phyloP scores from a whole-genome alignment of 2,329 filamentous ascomycete genomes.

The Penicillium sp. region DNA sequence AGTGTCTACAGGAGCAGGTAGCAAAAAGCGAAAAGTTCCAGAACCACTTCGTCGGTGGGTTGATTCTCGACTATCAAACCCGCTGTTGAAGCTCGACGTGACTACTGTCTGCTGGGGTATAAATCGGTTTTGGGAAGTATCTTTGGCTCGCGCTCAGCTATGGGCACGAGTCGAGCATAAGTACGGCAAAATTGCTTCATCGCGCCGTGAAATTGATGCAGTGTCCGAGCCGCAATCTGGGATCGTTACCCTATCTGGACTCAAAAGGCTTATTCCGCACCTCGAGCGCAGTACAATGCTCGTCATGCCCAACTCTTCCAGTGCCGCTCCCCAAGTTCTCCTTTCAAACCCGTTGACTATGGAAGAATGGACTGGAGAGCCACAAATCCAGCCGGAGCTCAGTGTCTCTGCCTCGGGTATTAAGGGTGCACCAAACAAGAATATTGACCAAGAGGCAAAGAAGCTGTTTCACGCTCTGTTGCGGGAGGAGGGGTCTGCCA shows the following conservation, averaged over 20 bases:
- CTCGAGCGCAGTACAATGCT: constrained; percentile 38
- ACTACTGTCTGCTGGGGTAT: constrained; percentile 44
- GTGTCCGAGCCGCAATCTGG: constrained; percentile 8
- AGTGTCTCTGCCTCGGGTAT: constrained; percentile 28
- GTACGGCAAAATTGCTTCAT: constrained; percentile 16
- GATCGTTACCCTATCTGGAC: constrained; percentile 22
- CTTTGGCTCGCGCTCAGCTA: constrained; percentile 37
- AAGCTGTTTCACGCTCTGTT: constrained; percentile 40
- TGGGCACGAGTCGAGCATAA: constrained; percentile 37
- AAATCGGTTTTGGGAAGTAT: constrained; percentile 43
- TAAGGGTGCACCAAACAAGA: constrained; percentile 18
- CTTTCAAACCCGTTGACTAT: constrained; percentile 36
- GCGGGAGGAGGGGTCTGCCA: constrained; percentile 16
- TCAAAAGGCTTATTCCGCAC: constrained; percentile 35
- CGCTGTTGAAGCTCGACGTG: constrained; percentile 38
- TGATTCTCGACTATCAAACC: constrained; percentile 33
- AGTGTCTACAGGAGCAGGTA: constrained; percentile 18
- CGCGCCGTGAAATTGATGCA: constrained; percentile 9
- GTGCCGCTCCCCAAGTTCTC: constrained; percentile 23
- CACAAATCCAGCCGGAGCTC: constrained; percentile 37
- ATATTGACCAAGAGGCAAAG: constrained; percentile 39
- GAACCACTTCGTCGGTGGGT: constrained; percentile 36
- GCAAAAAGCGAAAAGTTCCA: constrained; percentile 28
- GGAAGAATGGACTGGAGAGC: constrained; percentile 43
- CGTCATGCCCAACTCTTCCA: constrained; percentile 22